phyloP scores from a whole-genome alignment of 768 basidiomycete species.

The Suillus subaureus region DNA sequence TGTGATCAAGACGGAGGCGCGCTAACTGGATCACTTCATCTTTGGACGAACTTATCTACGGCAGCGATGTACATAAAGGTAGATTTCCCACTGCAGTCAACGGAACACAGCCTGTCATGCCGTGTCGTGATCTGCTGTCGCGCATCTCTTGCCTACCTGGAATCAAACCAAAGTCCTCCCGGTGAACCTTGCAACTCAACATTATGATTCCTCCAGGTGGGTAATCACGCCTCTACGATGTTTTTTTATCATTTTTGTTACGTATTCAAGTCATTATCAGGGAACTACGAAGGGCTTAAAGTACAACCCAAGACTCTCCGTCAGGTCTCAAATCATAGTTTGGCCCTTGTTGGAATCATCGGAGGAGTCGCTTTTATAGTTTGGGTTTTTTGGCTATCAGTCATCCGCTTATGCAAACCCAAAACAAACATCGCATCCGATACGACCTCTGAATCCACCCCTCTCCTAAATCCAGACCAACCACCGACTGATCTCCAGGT shows the following conservation, averaged over 20 bases:
- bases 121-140: neutral
- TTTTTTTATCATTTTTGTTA: neutral
- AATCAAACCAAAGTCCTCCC: neutral
- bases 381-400: neutral
- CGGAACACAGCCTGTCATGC: neutral
- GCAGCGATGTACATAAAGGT: neutral
- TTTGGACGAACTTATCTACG: neutral
- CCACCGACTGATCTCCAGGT: neutral
- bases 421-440: neutral
- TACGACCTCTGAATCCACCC: neutral
- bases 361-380: neutral
- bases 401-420: neutral
- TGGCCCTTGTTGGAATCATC: neutral
- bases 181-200: neutral
- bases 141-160: neutral
- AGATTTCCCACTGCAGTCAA: neutral
- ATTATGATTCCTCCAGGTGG: neutral
- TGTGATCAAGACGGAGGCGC: neutral
- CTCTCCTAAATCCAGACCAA: neutral
- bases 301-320: neutral
- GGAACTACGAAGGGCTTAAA: neutral
- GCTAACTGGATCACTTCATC: neutral
- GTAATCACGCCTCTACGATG: neutral
- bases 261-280: neutral
- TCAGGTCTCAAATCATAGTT: neutral